phyloP scores from a whole-genome alignment of 2,329 filamentous ascomycete genomes.

The Ceratocystis alfenasii region DNA sequence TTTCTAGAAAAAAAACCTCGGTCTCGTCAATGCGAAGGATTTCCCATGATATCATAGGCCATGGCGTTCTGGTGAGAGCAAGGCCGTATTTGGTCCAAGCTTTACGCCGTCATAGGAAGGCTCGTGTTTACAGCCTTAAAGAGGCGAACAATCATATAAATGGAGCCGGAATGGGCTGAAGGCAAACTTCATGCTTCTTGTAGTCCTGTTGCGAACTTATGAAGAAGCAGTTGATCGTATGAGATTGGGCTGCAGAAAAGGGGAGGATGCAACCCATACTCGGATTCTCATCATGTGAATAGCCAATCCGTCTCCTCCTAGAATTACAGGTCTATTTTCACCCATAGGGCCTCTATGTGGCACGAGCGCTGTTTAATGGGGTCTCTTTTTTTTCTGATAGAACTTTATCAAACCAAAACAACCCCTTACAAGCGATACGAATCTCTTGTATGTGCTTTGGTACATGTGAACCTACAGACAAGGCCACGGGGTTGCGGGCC shows the following conservation, averaged over 20 bases:
- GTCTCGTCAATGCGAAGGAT: not conserved
- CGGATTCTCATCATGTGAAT: not conserved
- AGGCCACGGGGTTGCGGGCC: not conserved
- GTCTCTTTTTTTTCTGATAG: not conserved
- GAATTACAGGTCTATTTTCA: not conserved
- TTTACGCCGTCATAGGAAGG: not conserved
- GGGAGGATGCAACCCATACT: not conserved
- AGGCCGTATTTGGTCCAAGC: not conserved
- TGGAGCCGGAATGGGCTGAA: not conserved
- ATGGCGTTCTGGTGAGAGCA: constrained; percentile 4
- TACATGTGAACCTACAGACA: not conserved
- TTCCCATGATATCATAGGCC: constrained; percentile 8
- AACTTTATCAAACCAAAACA: not conserved
- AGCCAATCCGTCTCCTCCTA: not conserved
- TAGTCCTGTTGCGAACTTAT: not conserved
- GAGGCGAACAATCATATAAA: not conserved
- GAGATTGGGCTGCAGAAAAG: not conserved
- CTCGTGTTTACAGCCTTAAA: not conserved
- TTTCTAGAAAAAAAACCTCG: not conserved
- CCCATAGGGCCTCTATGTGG: not conserved
- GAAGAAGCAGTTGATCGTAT: not conserved
- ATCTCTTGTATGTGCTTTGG: not conserved
- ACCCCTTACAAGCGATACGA: not conserved
- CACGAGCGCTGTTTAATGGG: not conserved
- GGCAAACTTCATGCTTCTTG: not conserved